phyloP scores from a whole-genome alignment of 306 rosid species.

The Lotus japonicus region DNA sequence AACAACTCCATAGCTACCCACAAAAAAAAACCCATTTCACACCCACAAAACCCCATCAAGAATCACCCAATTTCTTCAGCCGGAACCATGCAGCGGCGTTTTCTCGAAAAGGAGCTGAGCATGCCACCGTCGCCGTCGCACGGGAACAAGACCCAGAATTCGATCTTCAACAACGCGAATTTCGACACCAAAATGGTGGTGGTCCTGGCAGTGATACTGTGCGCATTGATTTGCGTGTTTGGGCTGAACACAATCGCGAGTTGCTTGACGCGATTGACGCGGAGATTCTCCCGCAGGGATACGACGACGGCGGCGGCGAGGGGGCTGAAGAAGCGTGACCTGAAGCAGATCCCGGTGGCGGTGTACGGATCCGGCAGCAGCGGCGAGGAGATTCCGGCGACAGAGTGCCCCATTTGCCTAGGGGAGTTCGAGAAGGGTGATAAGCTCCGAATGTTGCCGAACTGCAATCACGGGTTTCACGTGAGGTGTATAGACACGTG shows the following conservation, averaged over 20 bases:
- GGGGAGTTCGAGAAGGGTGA: slow-evolving; percentile 77
- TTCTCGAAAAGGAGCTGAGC: slow-evolving; percentile 27
- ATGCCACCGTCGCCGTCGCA: slow-evolving; percentile 20
- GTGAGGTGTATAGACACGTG: slow-evolving; percentile 79
- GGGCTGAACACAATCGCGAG: slow-evolving; percentile 72
- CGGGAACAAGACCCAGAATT: slow-evolving; percentile 24
- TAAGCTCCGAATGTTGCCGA: slow-evolving; percentile 55
- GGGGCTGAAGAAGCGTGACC: slow-evolving; percentile 52
- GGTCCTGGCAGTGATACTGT: slow-evolving; percentile 60
- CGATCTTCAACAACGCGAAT: slow-evolving; percentile 33
- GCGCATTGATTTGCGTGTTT: slow-evolving; percentile 63
- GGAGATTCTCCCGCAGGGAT: slow-evolving; percentile 35
- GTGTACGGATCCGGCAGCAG: slow-evolving; percentile 55
- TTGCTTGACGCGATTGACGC: slow-evolving; percentile 46
- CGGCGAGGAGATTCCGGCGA: slow-evolving; percentile 40
- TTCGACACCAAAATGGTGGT: slow-evolving; percentile 88
- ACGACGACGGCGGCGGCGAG: slow-evolving; percentile 28
- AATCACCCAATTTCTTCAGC: neutral
- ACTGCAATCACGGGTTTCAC: slow-evolving; percentile 83
- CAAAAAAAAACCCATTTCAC: neutral
- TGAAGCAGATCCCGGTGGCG: slow-evolving; percentile 59
- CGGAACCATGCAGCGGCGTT: slow-evolving; percentile 23
- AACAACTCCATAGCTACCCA: neutral
- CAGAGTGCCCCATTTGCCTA: slow-evolving; percentile 83
- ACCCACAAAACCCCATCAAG: neutral